Evolutionary conservation across 306 rosid species (phyloP).

Genomic region (Purshia tridentata): DNA sequence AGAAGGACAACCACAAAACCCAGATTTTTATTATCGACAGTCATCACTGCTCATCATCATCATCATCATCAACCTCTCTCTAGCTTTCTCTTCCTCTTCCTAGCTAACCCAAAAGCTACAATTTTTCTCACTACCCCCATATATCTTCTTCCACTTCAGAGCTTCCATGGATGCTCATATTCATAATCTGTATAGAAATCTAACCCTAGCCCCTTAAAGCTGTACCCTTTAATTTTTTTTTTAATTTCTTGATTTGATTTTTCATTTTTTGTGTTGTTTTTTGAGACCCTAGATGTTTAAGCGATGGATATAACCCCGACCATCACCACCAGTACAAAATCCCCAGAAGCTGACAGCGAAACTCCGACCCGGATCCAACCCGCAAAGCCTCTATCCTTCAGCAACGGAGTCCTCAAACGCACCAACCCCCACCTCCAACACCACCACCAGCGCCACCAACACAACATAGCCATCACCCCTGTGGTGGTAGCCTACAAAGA

Average conservation of each 20-base stretch:
- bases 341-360: constrained; percentile 67
- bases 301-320: constrained; percentile 61
- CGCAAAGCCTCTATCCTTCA: constrained; percentile 51
- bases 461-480: not conserved
- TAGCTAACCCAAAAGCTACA: constrained; percentile 18
- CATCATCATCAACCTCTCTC: constrained; percentile 13
- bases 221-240: not conserved
- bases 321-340: constrained; percentile 42
- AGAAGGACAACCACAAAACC: constrained; percentile 83
- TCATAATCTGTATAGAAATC: constrained; percentile 36
- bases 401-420: constrained; percentile 88
- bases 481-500: constrained; percentile 58
- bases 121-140: not conserved
- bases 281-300: constrained; percentile 43
- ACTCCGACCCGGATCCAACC: constrained; percentile 62
- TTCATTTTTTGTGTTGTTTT: constrained; percentile 5
- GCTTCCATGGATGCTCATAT: constrained; percentile 28
- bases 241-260: not conserved
- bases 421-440: constrained; percentile 46
- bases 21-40: constrained; percentile 73
- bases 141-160: not conserved
- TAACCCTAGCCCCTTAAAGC: constrained; percentile 39
- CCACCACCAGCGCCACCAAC: constrained; percentile 26
- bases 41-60: constrained; percentile 56
- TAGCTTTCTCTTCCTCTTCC: not conserved